Evolutionary conservation across 192 early-diverging fungal species (phyloP), one percentile per base, ranked within the genome.

Genomic region (Backusella mclennaniae): DNA sequence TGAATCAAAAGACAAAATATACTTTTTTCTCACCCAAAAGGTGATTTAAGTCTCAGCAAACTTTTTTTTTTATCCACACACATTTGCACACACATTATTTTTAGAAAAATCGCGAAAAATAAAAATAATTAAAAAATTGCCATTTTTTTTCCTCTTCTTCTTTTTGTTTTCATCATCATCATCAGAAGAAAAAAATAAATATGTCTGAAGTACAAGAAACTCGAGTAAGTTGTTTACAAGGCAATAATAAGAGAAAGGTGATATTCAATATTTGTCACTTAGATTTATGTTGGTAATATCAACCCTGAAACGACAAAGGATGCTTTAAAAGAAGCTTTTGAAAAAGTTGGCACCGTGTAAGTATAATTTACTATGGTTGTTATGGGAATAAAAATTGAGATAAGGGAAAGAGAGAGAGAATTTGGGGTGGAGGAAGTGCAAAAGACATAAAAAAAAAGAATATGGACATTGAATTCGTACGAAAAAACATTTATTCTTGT

Each of bases 271-370:
- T 23, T 56, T 63, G 11, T 14, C 9, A 29, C n/a, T 63, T 63
- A 63, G 56, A 63, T 63, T 63, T 63, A 63, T 29, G 56, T 63
- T 63, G 56, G 56, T 12, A 63, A 63, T 63, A 63, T 63, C 56
- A 63, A 9, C 26, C 56, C 56, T 63, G 21, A 63, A 23, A 63
- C 56, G 56, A 63, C 56, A 63, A 63, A 63, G 26, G n/a, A 7
- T 63, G 56, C 56, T 26, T 63, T 63, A 14, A 63, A 29, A 63
- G 56, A 63, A n/a, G 26, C 56, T 29, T 63, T 63, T 63, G 56
- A 63, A 26, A 63, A 63, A 29, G 56, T 29, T 3, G 56, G 56
- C 11, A 12, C 9, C 56, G 56, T 63, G 56, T 63, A 63, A 63
- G 56, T 63, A 63, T 63, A 44, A 4, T 44, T 44, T 3, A 44